Base-by-base conservation (phyloP, 495 filamentous ascomycete genomes). In the Cryomyces antarcticus region DNA sequence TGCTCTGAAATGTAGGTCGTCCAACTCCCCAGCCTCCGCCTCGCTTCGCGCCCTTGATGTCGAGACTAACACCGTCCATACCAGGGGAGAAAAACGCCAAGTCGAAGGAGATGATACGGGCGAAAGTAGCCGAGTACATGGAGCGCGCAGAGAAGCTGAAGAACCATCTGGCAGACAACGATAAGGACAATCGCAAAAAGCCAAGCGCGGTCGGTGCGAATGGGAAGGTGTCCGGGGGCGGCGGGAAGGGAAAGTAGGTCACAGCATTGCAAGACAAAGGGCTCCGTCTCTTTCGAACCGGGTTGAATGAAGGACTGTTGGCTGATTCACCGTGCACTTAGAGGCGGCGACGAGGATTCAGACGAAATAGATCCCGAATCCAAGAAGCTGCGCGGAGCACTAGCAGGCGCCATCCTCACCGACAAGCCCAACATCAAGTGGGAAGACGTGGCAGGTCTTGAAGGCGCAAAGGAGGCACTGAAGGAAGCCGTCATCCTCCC, bases 371-470 rank as follows among this genome's bases (percentile, higher is more conserved):
- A 95, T 61, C 75, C 89, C 37, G 92, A 97, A 43, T 76, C 76
- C 48, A 96, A 96, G 68, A 97, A 96, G 63, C 67, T 97, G 52
- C 70, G 88, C 43, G 86, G 74, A 38, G 89, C 89, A 33, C 71
- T 97, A 39, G 75, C 82, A 6, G 89, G 92, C 2, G 92, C 92
- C 31, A 95, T 97, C 39, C 57, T 97, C 52, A 77, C 83, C 44
- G 89, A 97, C 54, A 82, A 93, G 59, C 89, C 92, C 17, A 93
- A 97, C 53, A 66, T 97, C 31, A 78, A 77, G 52, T 97, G 89
- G 89, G 89, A 97, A 53, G 92, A 96, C 61, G 92, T 97, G 35
- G 89, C 92, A n/a, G 89, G 89, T 54, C 61, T 97, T 29, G 89
- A 97, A 55, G 74, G 70, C 31, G 89, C 89, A 38, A 97, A 97